A percentile compares a stretch with the other conserved stretches of the same genome.
These are phyloP conservation scores for Ascochyta koolunga DNA, from an alignment of 2,329 filamentous ascomycete species.

Conservation along the genomic window DNA sequence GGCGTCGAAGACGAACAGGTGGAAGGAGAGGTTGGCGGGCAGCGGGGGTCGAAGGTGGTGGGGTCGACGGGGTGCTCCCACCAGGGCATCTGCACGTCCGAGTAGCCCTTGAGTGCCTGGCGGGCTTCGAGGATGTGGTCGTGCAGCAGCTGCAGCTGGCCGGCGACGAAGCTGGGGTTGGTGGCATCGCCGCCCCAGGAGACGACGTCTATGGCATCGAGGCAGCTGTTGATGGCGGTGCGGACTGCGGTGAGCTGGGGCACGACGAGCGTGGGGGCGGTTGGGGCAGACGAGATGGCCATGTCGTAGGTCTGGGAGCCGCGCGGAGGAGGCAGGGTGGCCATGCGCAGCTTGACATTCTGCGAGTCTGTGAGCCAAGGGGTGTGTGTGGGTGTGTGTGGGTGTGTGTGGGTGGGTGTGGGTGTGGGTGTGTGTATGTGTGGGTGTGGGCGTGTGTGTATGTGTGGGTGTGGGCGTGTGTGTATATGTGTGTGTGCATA, in stretches of 20 bases:
- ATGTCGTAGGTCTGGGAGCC: slow-evolving; percentile 59
- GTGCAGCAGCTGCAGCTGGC: slow-evolving; percentile 63
- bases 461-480: background rate
- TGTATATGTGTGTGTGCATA: background rate
- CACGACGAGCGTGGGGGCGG: slow-evolving; percentile 65
- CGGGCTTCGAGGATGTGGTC: slow-evolving; percentile 68
- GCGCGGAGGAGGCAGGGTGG: slow-evolving; percentile 65
- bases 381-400: too few relatives aligned
- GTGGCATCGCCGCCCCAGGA: slow-evolving; percentile 72
- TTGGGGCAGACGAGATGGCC: slow-evolving; percentile 58
- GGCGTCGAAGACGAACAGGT: slow-evolving; percentile 62
- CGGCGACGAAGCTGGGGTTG: slow-evolving; percentile 63
- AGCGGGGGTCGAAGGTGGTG: slow-evolving; percentile 69
- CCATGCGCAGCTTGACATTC: slow-evolving; percentile 79
- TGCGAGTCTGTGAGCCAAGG: slow-evolving; percentile 40
- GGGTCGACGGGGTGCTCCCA: slow-evolving; percentile 61
- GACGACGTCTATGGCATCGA: slow-evolving; percentile 82
- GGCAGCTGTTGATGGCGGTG: slow-evolving; percentile 78
- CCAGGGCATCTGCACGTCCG: slow-evolving; percentile 60
- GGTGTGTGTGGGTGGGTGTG: too few relatives aligned
- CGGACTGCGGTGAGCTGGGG: slow-evolving; percentile 74
- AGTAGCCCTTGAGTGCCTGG: slow-evolving; percentile 62
- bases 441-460: too few relatives aligned
- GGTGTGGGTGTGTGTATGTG: too few relatives aligned
- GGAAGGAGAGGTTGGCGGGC: slow-evolving; percentile 74